These are phyloP conservation scores for Metroxylon sagu DNA, from an alignment of 176 grass and related monocot species.

Conservation along the genomic window DNA sequence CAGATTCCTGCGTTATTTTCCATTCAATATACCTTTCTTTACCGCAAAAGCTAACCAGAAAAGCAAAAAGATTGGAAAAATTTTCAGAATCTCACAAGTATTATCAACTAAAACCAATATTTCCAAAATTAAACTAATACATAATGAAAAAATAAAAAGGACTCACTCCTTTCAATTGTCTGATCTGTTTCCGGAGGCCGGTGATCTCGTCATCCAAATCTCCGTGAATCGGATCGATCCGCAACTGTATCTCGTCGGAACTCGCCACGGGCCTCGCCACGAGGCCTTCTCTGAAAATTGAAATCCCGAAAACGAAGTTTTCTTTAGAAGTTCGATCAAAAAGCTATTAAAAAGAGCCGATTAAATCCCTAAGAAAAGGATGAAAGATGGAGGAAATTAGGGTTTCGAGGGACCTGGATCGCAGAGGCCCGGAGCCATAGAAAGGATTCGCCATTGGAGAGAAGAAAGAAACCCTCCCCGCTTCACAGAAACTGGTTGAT, in stretches of 20 bases:
- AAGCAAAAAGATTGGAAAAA: no score
- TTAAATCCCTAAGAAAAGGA: no score
- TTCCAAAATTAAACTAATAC: no score
- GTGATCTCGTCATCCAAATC: constrained; percentile 69
- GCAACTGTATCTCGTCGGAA: constrained; percentile 51
- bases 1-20: no score
- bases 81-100: no score
- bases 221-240: constrained; percentile 56
- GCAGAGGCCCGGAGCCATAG: constrained; percentile 49
- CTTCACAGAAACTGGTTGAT: no score
- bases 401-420: constrained; percentile 41
- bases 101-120: no score
- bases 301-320: not conserved
- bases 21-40: no score
- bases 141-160: not conserved
- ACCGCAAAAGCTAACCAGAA: no score
- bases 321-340: no score
- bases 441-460: constrained; percentile 43
- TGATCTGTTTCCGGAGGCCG: constrained; percentile 38
- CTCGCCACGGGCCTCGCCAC: not conserved
- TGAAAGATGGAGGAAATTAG: not conserved
- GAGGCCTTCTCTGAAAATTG: not conserved
- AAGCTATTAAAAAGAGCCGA: no score
- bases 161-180: constrained; percentile 30
- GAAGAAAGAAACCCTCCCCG: not conserved